Base-by-base conservation (phyloP, 768 basidiomycete species). In the Suillus paluster region DNA sequence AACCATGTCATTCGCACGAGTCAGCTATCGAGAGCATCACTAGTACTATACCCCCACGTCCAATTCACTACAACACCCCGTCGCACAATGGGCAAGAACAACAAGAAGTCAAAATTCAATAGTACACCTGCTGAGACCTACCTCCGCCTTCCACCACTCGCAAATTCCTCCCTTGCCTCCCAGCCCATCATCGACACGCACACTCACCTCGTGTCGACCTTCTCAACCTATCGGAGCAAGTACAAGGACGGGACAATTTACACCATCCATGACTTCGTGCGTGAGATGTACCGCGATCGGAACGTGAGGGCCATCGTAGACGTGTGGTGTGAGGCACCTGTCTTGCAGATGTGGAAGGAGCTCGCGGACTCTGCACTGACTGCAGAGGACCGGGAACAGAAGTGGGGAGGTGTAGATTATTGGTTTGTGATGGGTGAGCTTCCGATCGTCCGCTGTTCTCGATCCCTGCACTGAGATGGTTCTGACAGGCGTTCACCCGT, bases 251-350 rank as follows among this genome's bases (percentile, higher is more conserved):
- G 85, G 0, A 78, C 78, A 58, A 80, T 83, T 65, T 68, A 76
- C 10, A 81, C 79, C n/a, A 77, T 91, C n/a, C 84, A 81, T 70
- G 90, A 89, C 42, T 91, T 95, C 65, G 83, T 90, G 6, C 80
- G 82, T 2, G 86, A 78, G 17, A 70, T 91, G 68, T 92, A 90
- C 67, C 73, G 69, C 1, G 84, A 76, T 11, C 82, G 83, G 33
- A 81, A 81, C 41, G 85, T 94, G 4, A 77, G 84, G 57, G 82
- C 86, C 6, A 81, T 95, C 58, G 86, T 95, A 7, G 94, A 95
- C 66, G 94, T 95, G 3, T 95, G 91, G 89, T 95, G 94, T 66
- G 94, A 94, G 68, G 90, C 89, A 0, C 90, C 92, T 0, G 85
- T 92, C 15, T 78, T 77, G 63, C 76, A 64, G 38, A 63, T 58